phyloP scores from a whole-genome alignment of 352 stramenopile genomes.

The Salisapilia sapeloensis region DNA sequence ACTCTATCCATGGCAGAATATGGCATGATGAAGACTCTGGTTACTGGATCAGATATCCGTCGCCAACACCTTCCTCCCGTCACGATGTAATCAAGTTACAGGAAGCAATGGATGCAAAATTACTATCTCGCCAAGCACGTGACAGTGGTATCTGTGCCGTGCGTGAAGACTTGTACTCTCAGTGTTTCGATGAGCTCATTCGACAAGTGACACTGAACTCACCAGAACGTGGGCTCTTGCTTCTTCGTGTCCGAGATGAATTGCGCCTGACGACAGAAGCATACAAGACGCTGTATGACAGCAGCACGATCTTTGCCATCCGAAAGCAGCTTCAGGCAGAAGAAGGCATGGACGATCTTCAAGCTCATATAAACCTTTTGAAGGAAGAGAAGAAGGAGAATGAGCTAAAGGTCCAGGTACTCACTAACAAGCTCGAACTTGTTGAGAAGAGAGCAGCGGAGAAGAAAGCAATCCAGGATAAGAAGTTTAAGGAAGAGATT shows the following conservation, averaged over 20 bases:
- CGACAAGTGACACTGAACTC: constrained; percentile 85
- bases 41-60: constrained; percentile 86
- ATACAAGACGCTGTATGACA: constrained; percentile 92
- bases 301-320: constrained; percentile 85
- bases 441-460: constrained; percentile 86
- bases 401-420: constrained; percentile 74
- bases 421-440: constrained; percentile 85
- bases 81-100: constrained; percentile 88
- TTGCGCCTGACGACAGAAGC: constrained; percentile 87
- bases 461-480: constrained; percentile 80
- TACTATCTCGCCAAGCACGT: constrained; percentile 81
- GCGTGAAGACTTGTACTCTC: constrained; percentile 86
- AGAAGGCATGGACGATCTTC: constrained; percentile 81
- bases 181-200: constrained; percentile 89
- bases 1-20: constrained; percentile 20
- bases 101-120: constrained; percentile 77
- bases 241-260: constrained; percentile 87
- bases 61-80: constrained; percentile 77
- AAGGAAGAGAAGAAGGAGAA: constrained; percentile 40
- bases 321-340: constrained; percentile 89
- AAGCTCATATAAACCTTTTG: constrained; percentile 31
- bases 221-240: constrained; percentile 81
- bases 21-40: constrained; percentile 65
- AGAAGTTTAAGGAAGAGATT: constrained; percentile 88
- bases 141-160: constrained; percentile 88